phyloP scores from a whole-genome alignment of 306 rosid genomes.

The Chamaecrista fasciculata region DNA sequence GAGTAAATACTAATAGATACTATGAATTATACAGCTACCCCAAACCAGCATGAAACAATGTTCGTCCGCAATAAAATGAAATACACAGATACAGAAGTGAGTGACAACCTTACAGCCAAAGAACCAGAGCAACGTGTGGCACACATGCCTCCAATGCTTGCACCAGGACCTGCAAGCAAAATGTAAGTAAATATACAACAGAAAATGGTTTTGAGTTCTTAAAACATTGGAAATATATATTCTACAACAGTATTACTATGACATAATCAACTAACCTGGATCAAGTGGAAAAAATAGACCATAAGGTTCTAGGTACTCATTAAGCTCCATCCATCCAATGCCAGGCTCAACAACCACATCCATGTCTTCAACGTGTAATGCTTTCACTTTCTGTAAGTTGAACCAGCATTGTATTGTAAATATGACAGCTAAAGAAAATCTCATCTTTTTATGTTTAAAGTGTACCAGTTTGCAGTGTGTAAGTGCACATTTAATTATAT shows the following conservation, averaged over 20 bases:
- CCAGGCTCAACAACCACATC: slow-evolving; percentile 98
- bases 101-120: slow-evolving; percentile 80
- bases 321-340: slow-evolving; percentile 97
- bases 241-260: not conserved
- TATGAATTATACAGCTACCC: not conserved
- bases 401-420: slow-evolving; percentile 31
- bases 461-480: not conserved
- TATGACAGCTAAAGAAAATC: slow-evolving; percentile 21
- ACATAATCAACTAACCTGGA: slow-evolving; percentile 67
- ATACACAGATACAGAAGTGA: slow-evolving; percentile 16
- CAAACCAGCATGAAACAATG: slow-evolving; percentile 11
- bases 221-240: slow-evolving; percentile 19
- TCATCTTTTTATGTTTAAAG: slow-evolving; percentile 16
- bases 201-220: slow-evolving; percentile 8
- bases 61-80: slow-evolving; percentile 13
- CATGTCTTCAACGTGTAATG: slow-evolving; percentile 87
- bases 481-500: slow-evolving; percentile 14
- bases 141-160: slow-evolving; percentile 99
- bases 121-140: slow-evolving; percentile 99
- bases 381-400: slow-evolving; percentile 62
- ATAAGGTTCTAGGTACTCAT: slow-evolving; percentile 87
- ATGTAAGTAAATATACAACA: slow-evolving; percentile 18
- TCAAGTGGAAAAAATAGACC: slow-evolving; percentile 98
- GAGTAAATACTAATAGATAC: not conserved
- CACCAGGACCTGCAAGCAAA: slow-evolving; percentile 86